A percentile compares a stretch with the other conserved stretches of the same genome.
phyloP scores from a whole-genome alignment of 139 green algal genomes.

The Tetradesmus lagerheimii region DNA sequence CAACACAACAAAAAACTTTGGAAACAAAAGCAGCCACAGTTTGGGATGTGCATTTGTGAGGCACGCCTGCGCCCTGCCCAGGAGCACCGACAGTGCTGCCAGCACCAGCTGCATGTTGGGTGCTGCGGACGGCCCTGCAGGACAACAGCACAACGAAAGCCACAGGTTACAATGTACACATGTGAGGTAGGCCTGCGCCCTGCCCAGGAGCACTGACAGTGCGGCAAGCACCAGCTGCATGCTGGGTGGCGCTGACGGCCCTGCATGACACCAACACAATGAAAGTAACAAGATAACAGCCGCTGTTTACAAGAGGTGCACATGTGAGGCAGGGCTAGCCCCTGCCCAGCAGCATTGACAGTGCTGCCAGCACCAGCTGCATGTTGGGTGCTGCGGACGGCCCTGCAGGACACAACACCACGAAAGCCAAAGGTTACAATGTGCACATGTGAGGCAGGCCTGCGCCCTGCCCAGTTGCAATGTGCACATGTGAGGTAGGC shows the following conservation, averaged over 20 bases:
- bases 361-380: constrained; percentile 50
- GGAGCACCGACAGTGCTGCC: constrained; percentile 48
- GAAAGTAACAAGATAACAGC: neutral
- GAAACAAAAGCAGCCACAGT: neutral
- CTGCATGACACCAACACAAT: constrained; percentile 29
- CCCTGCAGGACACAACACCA: constrained; percentile 28
- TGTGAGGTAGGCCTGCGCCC: constrained; percentile 50
- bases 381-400: constrained; percentile 45
- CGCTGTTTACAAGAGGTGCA: no score
- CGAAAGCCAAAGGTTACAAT: neutral
- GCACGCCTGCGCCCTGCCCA: constrained; percentile 46
- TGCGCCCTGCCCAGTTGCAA: constrained; percentile 44
- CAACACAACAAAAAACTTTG: constrained; percentile 14
- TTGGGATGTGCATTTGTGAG: neutral
- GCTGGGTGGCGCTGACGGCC: constrained; percentile 39
- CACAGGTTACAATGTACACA: no score
- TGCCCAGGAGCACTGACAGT: constrained; percentile 45
- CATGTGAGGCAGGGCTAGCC: constrained; percentile 48
- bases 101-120: constrained; percentile 54
- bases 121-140: constrained; percentile 29
- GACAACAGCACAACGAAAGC: no score
- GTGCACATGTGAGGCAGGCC: constrained; percentile 49
- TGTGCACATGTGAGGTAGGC: no score
- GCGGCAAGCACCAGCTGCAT: constrained; percentile 52
- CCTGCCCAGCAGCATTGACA: constrained; percentile 48